Evolutionary conservation across 2,329 filamentous ascomycete genomes (phyloP).

Genomic region (Pseudogymnoascus sp.): DNA sequence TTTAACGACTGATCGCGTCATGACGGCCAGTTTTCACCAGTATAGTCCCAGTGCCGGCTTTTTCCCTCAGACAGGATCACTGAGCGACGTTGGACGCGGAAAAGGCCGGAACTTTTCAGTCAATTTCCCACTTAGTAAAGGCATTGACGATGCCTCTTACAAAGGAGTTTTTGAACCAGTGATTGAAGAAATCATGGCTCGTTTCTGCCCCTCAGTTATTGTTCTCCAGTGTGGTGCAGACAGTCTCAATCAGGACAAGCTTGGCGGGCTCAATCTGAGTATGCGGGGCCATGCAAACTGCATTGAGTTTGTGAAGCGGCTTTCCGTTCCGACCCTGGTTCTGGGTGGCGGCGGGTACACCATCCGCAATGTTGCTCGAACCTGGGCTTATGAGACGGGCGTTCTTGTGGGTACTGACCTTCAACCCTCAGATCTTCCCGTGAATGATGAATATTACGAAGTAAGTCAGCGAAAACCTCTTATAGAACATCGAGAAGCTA

Average conservation of each 20-base stretch:
- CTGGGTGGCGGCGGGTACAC: conserved; percentile 96
- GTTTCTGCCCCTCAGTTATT: conserved; percentile 83
- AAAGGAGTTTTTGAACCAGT: conserved; percentile 87
- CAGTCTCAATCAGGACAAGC: conserved; percentile 84
- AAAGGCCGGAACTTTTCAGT: conserved; percentile 83
- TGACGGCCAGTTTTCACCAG: conserved; percentile 93
- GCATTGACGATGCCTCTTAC: conserved; percentile 85
- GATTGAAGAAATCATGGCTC: conserved; percentile 77
- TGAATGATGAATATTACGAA: conserved; percentile 95
- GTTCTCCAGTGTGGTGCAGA: conserved; percentile 96
- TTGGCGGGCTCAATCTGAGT: conserved; percentile 96
- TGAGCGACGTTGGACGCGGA: conserved; percentile 80
- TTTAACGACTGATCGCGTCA: conserved; percentile 85
- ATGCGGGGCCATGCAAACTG: conserved; percentile 95
- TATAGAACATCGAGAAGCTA: not conserved
- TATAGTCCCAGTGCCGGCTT: conserved; percentile 68
- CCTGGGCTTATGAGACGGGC: conserved; percentile 96
- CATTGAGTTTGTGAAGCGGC: conserved; percentile 83
- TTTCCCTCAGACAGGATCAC: conserved; percentile 85
- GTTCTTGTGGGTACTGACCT: conserved; percentile 78
- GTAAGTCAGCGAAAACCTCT: not conserved
- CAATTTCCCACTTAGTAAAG: conserved; percentile 87
- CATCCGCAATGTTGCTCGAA: conserved; percentile 93
- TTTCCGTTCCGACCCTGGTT: conserved; percentile 76
- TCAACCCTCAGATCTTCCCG: conserved; percentile 67